phyloP scores from a whole-genome alignment of 2,329 filamentous ascomycete species.

The Clarireedia sp. region DNA sequence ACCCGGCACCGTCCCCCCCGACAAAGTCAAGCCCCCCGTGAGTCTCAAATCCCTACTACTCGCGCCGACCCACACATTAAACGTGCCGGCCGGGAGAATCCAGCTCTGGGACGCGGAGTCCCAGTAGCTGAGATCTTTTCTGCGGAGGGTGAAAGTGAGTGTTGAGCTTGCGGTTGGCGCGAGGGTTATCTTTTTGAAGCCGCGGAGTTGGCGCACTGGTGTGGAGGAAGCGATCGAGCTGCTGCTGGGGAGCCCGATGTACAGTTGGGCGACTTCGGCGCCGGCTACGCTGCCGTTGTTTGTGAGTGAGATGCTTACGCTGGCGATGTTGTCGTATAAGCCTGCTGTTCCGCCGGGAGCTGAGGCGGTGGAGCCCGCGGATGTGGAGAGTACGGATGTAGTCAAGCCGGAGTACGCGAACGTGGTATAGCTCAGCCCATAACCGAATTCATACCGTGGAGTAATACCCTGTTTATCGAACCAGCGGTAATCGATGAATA shows the following conservation, averaged over 20 bases:
- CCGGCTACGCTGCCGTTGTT: conserved; percentile 52
- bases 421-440: conserved; percentile 49
- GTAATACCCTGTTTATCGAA: conserved; percentile 37
- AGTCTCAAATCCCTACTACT: conserved; percentile 25
- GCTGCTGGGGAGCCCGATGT: conserved; percentile 30
- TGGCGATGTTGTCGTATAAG: conserved; percentile 56
- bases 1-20: neutral
- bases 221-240: conserved; percentile 31
- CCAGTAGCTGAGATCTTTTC: conserved; percentile 52
- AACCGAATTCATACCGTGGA: conserved; percentile 34
- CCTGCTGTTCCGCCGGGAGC: conserved; percentile 43
- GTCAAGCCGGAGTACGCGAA: conserved; percentile 32
- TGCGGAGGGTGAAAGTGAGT: conserved; percentile 35
- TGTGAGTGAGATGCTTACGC: conserved; percentile 48
- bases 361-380: neutral
- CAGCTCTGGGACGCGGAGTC: conserved; percentile 51
- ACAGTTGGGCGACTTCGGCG: conserved; percentile 46
- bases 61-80: conserved; percentile 19
- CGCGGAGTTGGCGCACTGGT: conserved; percentile 53
- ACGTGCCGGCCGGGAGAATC: conserved; percentile 34
- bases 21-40: conserved; percentile 9
- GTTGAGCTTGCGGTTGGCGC: conserved; percentile 36
- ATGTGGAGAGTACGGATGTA: conserved; percentile 10
- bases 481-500: conserved; percentile 45
- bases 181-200: conserved; percentile 52